Base-by-base conservation (phyloP, 345 rosid species). In the Geranium rotundifolium region DNA sequence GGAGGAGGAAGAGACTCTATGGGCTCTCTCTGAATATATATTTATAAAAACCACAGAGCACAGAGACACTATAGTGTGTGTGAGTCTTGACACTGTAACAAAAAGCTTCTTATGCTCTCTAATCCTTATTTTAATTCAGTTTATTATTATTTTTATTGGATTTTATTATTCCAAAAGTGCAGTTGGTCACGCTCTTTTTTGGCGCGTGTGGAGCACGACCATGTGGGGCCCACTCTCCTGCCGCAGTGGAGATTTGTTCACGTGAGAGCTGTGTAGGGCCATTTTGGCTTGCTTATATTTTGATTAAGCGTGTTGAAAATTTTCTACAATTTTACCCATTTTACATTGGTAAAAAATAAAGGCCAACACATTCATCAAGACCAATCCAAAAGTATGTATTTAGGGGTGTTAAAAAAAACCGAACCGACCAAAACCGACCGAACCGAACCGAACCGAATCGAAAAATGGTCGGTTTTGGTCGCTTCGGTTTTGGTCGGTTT, bases 1-100 rank as follows among this genome's bases (percentile, higher is more conserved):
- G 70, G 73, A 66, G 27, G 52, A 52, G 31, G 62, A 71, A 30
- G 46, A 57, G 61, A 57, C 69, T 59, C 57, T 55, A 55, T n/a
- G 57, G 19, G 19, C 57, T 5, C 20, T 17, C 20, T 17, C 57
- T 16, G 27, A 23, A 23, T 23, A 23, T 55, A 55, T 55, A 55
- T 55, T 9, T 23, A 23, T 23, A 9, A 55, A 55, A n/a, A 4
- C 3, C 19, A 17, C 57, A 55, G 57, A 55, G 57, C 57, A 55
- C 7, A 55, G 7, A 54, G 57, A 55, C 57, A 55, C 57, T 6
- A n/a, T 55, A 55, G n/a, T 55, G 57, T 55, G 57, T 16, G 57
- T 46, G 41, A 34, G 41, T 14, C 3, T 46, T 46, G 14, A 46
- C 52, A 46, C 52, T 46, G 52, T 46, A 4, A 34, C 41, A 34